These are phyloP conservation scores for Xylaria sp. DNA, from an alignment of 2,329 filamentous ascomycete species.

Conservation along the genomic window DNA sequence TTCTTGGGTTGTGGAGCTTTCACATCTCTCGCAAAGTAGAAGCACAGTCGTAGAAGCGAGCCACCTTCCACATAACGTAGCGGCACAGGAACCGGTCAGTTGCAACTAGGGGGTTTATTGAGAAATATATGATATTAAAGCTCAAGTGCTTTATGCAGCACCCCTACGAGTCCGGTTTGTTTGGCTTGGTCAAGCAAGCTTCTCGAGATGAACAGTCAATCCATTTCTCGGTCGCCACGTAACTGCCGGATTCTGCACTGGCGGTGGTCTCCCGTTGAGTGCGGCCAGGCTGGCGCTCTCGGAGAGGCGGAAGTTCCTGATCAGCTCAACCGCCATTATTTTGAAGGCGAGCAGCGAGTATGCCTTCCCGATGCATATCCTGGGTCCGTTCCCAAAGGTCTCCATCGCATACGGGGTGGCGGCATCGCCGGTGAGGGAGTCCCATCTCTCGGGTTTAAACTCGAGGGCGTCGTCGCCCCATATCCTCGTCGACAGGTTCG, in stretches of 20 bases:
- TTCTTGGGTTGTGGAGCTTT: no score
- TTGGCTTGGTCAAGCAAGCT: constrained; percentile 9
- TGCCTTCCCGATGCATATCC: constrained; percentile 19
- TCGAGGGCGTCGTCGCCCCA: constrained; percentile 10
- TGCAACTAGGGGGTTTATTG: no score
- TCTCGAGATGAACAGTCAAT: constrained; percentile 11
- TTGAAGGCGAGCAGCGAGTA: constrained; percentile 21
- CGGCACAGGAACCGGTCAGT: no score
- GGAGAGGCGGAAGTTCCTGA: constrained; percentile 15
- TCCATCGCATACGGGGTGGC: constrained; percentile 12
- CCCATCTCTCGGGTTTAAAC: constrained; percentile 19
- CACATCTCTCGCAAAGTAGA: no score
- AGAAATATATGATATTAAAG: no score
- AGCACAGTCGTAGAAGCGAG: no score
- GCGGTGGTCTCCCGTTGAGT: constrained; percentile 4
- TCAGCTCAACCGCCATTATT: constrained; percentile 18
- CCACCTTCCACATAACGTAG: no score
- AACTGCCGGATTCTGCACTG: constrained; percentile 19
- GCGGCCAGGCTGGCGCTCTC: constrained; percentile 8
- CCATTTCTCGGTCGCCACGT: constrained; percentile 16
- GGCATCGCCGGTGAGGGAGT: constrained; percentile 7
- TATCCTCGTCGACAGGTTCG: constrained; percentile 13
- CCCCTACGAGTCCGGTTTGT: no score
- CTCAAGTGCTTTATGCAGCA: no score
- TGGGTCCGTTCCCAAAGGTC: constrained; percentile 17